Conservation (phyloP, 2,329 filamentous ascomycete genomes). For the Aspergillus pseudonomiae region DNA sequence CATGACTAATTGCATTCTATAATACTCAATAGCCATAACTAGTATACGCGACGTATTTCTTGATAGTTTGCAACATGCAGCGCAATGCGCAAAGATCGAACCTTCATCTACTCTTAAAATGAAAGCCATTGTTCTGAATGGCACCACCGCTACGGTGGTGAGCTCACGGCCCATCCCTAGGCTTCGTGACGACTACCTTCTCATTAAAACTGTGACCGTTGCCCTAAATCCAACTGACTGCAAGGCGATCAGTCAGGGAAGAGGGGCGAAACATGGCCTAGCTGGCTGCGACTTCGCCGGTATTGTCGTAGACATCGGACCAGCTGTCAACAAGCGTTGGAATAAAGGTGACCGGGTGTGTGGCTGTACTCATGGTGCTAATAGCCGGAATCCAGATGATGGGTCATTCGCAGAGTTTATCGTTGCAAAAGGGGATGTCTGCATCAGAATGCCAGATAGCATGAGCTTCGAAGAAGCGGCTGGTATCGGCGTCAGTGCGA, state of each 20-base stretch:
- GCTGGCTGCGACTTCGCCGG: slow-evolving; percentile 34
- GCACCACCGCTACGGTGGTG: neutral
- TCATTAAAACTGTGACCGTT: slow-evolving; percentile 33
- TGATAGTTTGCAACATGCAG: no score
- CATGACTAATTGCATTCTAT: neutral
- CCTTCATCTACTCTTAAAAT: neutral
- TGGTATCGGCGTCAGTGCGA: neutral
- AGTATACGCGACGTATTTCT: neutral
- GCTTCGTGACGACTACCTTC: slow-evolving; percentile 19
- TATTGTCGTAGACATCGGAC: slow-evolving; percentile 28
- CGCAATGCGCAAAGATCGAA: neutral
- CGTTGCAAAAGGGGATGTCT: neutral
- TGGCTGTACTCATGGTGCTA: slow-evolving; percentile 39
- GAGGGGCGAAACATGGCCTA: neutral
- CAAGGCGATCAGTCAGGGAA: slow-evolving; percentile 26
- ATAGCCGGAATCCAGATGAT: slow-evolving; percentile 18
- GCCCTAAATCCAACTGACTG: slow-evolving; percentile 34
- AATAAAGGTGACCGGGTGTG: slow-evolving; percentile 40
- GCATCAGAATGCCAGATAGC: neutral
- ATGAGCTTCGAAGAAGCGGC: neutral
- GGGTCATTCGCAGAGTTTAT: slow-evolving; percentile 10
- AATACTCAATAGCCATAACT: neutral
- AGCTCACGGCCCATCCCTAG: slow-evolving; percentile 14
- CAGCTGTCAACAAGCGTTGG: slow-evolving; percentile 18
- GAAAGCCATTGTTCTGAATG: neutral